Conservation (phyloP, 2,329 filamentous ascomycete species). For the Aspergillus awamori region DNA sequence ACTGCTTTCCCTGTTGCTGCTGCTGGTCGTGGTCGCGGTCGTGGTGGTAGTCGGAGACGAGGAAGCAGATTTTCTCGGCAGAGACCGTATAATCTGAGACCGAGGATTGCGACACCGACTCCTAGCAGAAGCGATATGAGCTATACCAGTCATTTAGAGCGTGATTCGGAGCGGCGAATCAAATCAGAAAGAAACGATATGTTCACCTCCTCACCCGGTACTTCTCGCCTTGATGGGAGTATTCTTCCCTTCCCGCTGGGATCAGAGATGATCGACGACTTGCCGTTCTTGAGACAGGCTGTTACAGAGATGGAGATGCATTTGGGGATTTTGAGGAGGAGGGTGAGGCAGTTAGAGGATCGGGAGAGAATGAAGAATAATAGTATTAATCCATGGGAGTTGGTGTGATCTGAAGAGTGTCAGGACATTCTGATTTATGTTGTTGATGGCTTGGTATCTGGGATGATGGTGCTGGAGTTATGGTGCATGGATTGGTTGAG, state of each 20-base stretch:
- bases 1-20: too few species aligned
- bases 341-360: not conserved
- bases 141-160: not conserved
- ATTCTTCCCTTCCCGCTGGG: constrained; percentile 15
- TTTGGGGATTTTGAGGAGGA: not conserved
- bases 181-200: not conserved
- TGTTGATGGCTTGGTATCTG: not conserved
- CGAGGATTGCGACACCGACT: not conserved
- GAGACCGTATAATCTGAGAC: not conserved
- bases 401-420: not conserved
- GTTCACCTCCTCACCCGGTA: not conserved
- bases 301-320: constrained; percentile 1
- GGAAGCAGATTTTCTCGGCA: accelerated
- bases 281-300: constrained; percentile 8
- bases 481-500: too few species aligned
- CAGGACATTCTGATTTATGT: not conserved
- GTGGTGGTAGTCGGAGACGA: too few species aligned
- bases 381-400: not conserved
- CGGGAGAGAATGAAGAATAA: not conserved
- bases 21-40: too few species aligned
- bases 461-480: too few species aligned
- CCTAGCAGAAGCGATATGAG: not conserved
- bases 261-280: constrained; percentile 13
- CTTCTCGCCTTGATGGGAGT: constrained; percentile 7
- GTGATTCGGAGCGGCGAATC: not conserved